A percentile compares a stretch with the other conserved stretches of the same genome.
phyloP scores from a whole-genome alignment of 768 basidiomycete species.

The Saitozyma podzolica region DNA sequence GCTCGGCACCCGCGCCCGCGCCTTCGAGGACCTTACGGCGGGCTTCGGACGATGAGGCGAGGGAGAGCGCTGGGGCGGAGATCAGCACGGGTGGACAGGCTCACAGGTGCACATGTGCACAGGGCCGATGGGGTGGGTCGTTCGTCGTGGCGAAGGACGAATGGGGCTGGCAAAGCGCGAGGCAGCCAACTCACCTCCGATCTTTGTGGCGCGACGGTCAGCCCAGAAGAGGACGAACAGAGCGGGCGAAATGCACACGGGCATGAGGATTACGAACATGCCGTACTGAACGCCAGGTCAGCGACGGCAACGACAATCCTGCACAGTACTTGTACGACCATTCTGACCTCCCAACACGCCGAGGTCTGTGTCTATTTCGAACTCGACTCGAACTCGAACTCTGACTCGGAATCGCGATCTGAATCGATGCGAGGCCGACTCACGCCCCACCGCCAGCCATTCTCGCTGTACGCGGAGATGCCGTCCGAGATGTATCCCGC shows the following conservation, averaged over 20 bases:
- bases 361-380: too few species aligned
- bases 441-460: slow-evolving; percentile 52
- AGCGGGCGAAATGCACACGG: slow-evolving; percentile 39
- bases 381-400: too few species aligned
- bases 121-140: too few species aligned
- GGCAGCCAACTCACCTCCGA: slow-evolving; percentile 23
- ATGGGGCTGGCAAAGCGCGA: too few species aligned
- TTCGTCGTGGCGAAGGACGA: too few species aligned
- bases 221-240: slow-evolving; percentile 46
- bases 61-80: slow-evolving; percentile 24
- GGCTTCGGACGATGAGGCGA: slow-evolving; percentile 35
- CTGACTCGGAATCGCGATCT: not conserved
- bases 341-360: too few species aligned
- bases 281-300: slow-evolving; percentile 27
- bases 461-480: slow-evolving; percentile 27
- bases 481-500: slow-evolving; percentile 42
- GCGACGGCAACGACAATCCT: not conserved
- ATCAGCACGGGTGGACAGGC: not conserved
- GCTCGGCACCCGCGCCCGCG: not conserved
- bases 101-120: too few species aligned
- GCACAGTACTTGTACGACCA: too few species aligned
- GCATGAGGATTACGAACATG: slow-evolving; percentile 49
- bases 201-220: slow-evolving; percentile 33
- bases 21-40: slow-evolving; percentile 19
- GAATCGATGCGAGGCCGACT: slow-evolving; percentile 18